Base-by-base conservation (phyloP, 306 rosid species). In the Fragaria nilgerrensis region DNA sequence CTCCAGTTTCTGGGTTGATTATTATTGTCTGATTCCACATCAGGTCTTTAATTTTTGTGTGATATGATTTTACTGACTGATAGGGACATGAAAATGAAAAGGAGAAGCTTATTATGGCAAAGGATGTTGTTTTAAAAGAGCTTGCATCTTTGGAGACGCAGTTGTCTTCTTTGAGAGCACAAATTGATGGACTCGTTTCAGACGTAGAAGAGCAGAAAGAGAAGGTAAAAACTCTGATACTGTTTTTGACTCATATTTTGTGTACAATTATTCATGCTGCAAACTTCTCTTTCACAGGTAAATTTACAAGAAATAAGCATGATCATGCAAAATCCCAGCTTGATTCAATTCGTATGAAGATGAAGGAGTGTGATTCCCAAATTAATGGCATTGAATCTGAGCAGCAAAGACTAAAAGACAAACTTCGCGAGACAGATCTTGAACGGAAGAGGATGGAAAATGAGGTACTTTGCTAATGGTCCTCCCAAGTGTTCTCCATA, bases 361-460 rank as follows among this genome's bases (percentile, higher is more conserved):
- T 92, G 93, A 90, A 95, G 85, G 92, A 95, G 77, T 89, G 96
- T 61, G 97, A 92, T 81, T 84, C 87, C 70, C 92, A 89, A 80
- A 95, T 95, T 49, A 88, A 87, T 80, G 77, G 75, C 67, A 92
- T 95, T 64, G 70, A 64, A 64, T 64, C 78, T 89, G 97, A 89
- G 62, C 95, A 88, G 78, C 84, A 89, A 73, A 79, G 69, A 63
- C 91, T 90, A 82, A 97, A 92, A 77, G 86, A 88, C 75, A 89
- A 89, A 77, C 85, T 95, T 65, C 88, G 84, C 58, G 98, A 95
- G 87, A 86, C 82, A 83, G 89, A 73, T 84, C 96, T 95, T 75
- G 96, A 90, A 85, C 86, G 87, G 87, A 95, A 95, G 88, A 92
- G 87, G 84, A 87, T 92, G 96, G 97, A 95, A 86, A 95, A 95